A percentile compares a stretch with the other conserved stretches of the same genome.
These are phyloP conservation scores for Phytophthora ohioensis DNA, from an alignment of 352 stramenopile species.

Conservation along the genomic window DNA sequence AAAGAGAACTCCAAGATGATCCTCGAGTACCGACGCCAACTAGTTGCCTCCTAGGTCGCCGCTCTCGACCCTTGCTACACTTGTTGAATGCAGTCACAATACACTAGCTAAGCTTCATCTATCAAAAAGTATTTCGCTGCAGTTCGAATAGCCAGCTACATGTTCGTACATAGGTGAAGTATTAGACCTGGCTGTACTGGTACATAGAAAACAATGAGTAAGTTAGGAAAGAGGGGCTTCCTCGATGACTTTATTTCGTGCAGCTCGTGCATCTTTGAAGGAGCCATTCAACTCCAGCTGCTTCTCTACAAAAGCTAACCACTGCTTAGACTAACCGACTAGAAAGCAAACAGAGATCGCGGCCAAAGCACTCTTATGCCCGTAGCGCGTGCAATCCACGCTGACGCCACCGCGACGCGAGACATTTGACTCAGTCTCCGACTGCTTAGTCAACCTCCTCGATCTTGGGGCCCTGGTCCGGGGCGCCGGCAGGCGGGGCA, in stretches of 20 bases:
- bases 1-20: conserved; percentile 55
- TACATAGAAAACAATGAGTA: background rate
- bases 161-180: no score
- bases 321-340: conserved; percentile 29
- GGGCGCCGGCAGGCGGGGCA: conserved; percentile 39
- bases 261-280: conserved; percentile 32
- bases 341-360: conserved; percentile 31
- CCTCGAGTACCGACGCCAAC: conserved; percentile 62
- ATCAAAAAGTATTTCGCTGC: no score
- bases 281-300: conserved; percentile 34
- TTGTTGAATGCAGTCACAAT: no score
- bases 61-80: no score
- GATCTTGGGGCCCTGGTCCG: conserved; percentile 80
- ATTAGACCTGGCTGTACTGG: no score
- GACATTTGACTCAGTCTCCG: conserved; percentile 25
- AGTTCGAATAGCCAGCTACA: no score
- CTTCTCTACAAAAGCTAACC: conserved; percentile 43
- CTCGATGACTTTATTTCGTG: conserved; percentile 38
- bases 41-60: conserved; percentile 28
- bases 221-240: conserved; percentile 31
- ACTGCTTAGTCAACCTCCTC: conserved; percentile 80
- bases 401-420: conserved; percentile 36
- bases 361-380: conserved; percentile 35
- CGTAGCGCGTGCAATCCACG: conserved; percentile 43
- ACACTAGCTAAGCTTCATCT: no score